A percentile compares a stretch with the other conserved stretches of the same genome.
These are phyloP conservation scores for Polymyxa betae DNA, from an alignment of 208 protist species.

Conservation along the genomic window DNA sequence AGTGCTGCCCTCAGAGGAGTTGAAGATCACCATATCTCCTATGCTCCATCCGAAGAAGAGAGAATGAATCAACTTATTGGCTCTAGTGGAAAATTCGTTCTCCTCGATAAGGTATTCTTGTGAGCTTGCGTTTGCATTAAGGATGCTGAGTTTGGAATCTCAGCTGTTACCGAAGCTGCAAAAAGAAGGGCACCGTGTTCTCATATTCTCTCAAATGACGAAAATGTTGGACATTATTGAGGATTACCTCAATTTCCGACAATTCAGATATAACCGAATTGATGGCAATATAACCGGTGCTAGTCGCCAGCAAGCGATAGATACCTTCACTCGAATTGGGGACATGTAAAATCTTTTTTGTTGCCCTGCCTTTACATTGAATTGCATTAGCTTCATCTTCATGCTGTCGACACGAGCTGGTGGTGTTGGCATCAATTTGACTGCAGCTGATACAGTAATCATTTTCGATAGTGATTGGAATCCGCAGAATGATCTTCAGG, in stretches of 20 bases:
- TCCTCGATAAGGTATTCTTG: slow-evolving; percentile 84
- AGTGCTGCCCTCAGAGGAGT: background rate
- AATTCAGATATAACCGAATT: slow-evolving; percentile 82
- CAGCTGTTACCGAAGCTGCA: slow-evolving; percentile 66
- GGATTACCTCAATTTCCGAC: slow-evolving; percentile 80
- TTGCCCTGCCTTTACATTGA: background rate
- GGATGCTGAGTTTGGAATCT: background rate
- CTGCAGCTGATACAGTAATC: slow-evolving; percentile 94
- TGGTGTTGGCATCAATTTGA: slow-evolving; percentile 94
- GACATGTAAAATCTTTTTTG: background rate
- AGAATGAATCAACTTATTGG: background rate
- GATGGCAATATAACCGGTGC: slow-evolving; percentile 76
- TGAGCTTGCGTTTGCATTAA: background rate
- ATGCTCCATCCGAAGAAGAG: background rate
- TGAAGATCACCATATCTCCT: background rate
- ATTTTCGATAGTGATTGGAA: slow-evolving; percentile 96
- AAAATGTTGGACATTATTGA: slow-evolving; percentile 86
- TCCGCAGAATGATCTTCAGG: slow-evolving; percentile 72
- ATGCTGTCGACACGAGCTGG: slow-evolving; percentile 70
- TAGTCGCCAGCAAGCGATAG: slow-evolving; percentile 63
- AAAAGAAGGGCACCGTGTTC: slow-evolving; percentile 82
- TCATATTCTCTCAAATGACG: slow-evolving; percentile 93
- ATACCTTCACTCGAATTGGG: slow-evolving; percentile 50
- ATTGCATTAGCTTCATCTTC: slow-evolving; percentile 58
- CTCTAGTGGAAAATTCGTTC: slow-evolving; percentile 79